phyloP scores from a whole-genome alignment of 2,329 filamentous ascomycete genomes.

The Orbilia blumenaviensis region DNA sequence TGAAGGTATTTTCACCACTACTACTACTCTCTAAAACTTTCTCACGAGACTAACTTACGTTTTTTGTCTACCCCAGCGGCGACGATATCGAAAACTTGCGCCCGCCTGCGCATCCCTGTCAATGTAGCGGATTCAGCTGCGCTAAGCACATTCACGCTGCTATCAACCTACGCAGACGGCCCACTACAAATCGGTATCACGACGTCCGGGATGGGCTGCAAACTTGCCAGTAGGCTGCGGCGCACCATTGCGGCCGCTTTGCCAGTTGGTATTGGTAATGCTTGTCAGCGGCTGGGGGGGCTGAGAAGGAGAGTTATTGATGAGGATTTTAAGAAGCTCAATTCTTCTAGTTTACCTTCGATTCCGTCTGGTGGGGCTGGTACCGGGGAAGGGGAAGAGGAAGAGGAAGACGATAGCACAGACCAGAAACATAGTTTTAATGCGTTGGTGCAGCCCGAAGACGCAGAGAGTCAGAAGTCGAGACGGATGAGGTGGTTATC shows the following conservation, averaged over 20 bases:
- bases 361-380: slow-evolving; percentile 56
- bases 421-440: slow-evolving; percentile 88
- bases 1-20: slow-evolving; percentile 56
- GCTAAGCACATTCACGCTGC: slow-evolving; percentile 87
- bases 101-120: slow-evolving; percentile 82
- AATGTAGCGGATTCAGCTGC: slow-evolving; percentile 89
- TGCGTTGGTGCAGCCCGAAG: slow-evolving; percentile 77
- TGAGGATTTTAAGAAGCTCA: slow-evolving; percentile 68
- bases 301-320: slow-evolving; percentile 76
- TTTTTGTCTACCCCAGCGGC: slow-evolving; percentile 66
- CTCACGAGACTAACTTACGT: too few relatives aligned
- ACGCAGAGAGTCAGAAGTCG: slow-evolving; percentile 77
- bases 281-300: slow-evolving; percentile 79
- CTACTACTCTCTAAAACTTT: neutral
- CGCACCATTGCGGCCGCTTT: slow-evolving; percentile 85
- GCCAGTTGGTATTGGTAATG: slow-evolving; percentile 76
- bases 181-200: slow-evolving; percentile 95
- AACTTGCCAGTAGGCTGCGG: slow-evolving; percentile 86
- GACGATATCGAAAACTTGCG: slow-evolving; percentile 78
- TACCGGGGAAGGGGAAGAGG: slow-evolving; percentile 16
- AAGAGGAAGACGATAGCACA: slow-evolving; percentile 68
- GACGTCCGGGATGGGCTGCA: slow-evolving; percentile 93
- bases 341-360: neutral
- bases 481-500: slow-evolving; percentile 90
- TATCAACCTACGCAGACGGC: slow-evolving; percentile 88